Evolutionary conservation across 441 rosid species (phyloP).

Genomic region (Euphorbia celastroides): DNA sequence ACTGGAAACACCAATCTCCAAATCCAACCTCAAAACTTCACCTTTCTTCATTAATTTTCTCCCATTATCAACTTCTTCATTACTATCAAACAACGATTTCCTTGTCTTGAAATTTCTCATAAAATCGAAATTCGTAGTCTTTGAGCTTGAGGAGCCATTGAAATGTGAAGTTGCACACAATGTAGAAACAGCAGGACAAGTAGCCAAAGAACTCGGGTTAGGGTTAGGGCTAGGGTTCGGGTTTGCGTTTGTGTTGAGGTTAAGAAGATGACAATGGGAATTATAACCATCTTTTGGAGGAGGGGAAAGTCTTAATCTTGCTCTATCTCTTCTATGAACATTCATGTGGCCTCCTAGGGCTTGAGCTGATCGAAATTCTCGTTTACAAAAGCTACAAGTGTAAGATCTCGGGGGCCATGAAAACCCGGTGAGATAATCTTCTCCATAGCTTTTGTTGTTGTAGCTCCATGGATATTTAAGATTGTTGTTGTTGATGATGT

Average conservation of each 20-base stretch:
- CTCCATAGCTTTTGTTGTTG: slow-evolving; percentile 34
- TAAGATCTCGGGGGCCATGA: slow-evolving; percentile 95
- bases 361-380: slow-evolving; percentile 92
- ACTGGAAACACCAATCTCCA: slow-evolving; percentile 56
- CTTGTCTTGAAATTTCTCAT: slow-evolving; percentile 9
- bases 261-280: too few relatives aligned
- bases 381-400: slow-evolving; percentile 73
- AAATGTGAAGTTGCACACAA: slow-evolving; percentile 31
- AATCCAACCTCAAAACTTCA: slow-evolving; percentile 52
- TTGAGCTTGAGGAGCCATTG: slow-evolving; percentile 28
- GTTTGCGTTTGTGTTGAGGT: too few relatives aligned
- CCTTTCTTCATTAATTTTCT: slow-evolving; percentile 34
- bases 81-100: slow-evolving; percentile 17
- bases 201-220: slow-evolving; percentile 40
- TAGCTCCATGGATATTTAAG: slow-evolving; percentile 35
- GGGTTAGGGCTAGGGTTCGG: slow-evolving; percentile 49
- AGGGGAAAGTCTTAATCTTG: slow-evolving; percentile 27
- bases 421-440: slow-evolving; percentile 51
- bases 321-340: too few relatives aligned
- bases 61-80: slow-evolving; percentile 25
- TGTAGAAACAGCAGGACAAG: slow-evolving; percentile 28
- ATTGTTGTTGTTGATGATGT: slow-evolving; percentile 19
- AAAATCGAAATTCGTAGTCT: slow-evolving; percentile 19
- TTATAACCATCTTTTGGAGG: slow-evolving; percentile 25
- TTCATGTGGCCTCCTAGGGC: slow-evolving; percentile 99